Evolutionary conservation across 805 yeast species (phyloP).

Genomic region (Zygosaccharomyces pseudorouxii): DNA sequence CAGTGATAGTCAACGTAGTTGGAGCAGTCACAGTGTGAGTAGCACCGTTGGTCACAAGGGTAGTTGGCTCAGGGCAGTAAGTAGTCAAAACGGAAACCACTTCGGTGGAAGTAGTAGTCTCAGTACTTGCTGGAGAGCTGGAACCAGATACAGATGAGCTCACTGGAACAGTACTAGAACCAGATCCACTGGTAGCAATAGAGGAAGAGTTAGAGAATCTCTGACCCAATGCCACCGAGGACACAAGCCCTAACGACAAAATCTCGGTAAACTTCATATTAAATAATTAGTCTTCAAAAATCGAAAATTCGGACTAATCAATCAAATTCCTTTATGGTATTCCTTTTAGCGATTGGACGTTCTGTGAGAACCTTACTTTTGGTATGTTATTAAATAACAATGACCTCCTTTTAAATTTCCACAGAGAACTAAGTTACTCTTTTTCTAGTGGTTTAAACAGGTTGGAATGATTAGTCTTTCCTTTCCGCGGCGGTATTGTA

Average conservation of each 20-base stretch:
- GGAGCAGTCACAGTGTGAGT: slow-evolving; percentile 75
- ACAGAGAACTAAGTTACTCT: not conserved
- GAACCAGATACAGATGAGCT: not conserved
- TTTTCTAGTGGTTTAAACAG: not conserved
- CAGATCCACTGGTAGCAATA: not conserved
- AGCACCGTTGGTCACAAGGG: slow-evolving; percentile 55
- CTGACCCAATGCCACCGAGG: slow-evolving; percentile 12
- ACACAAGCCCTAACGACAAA: slow-evolving; percentile 5
- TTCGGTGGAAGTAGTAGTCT: slow-evolving; percentile 18
- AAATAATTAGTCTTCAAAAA: not conserved
- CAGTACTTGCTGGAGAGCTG: not conserved
- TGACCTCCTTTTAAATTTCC: not conserved
- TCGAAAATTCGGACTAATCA: not conserved
- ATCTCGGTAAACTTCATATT: slow-evolving; percentile 12
- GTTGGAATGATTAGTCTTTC: slow-evolving; percentile 4
- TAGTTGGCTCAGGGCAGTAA: slow-evolving; percentile 77
- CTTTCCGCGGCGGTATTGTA: slow-evolving; percentile 4
- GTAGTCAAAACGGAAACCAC: slow-evolving; percentile 72
- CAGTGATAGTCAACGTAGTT: slow-evolving; percentile 80
- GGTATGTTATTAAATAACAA: not conserved
- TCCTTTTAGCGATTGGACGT: slow-evolving; percentile 6
- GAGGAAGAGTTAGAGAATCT: slow-evolving; percentile 6
- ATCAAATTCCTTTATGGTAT: not conserved
- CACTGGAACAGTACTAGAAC: not conserved
- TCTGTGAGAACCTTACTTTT: slow-evolving; percentile 4